These are phyloP conservation scores for Tulasnella calospora DNA, from an alignment of 768 basidiomycete genomes.

Conservation along the genomic window DNA sequence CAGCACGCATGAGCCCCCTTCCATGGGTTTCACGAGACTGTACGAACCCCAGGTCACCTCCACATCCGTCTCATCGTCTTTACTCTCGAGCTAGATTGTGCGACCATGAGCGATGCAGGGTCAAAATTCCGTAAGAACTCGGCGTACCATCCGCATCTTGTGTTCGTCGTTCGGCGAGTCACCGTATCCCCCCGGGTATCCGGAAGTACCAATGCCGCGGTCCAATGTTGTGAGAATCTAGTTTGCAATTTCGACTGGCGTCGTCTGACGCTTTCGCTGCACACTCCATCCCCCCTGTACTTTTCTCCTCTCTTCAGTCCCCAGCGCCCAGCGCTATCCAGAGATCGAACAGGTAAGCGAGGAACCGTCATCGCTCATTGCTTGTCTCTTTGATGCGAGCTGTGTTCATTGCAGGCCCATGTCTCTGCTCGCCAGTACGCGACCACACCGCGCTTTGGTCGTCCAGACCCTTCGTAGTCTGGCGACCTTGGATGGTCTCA, in stretches of 20 bases:
- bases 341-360: not conserved
- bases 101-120: not conserved
- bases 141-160: conserved; percentile 55
- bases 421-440: not conserved
- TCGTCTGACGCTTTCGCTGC: not conserved
- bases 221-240: not conserved
- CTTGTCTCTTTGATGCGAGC: not conserved
- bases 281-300: not conserved
- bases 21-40: not conserved
- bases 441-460: conserved; percentile 6
- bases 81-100: conserved; percentile 46
- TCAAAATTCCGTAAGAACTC: not conserved
- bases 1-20: not conserved
- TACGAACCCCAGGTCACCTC: conserved; percentile 81
- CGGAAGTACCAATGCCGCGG: not conserved
- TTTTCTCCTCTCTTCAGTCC: not conserved
- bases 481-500: conserved; percentile 43
- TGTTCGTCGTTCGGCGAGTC: conserved; percentile 27
- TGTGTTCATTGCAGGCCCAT: not conserved
- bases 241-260: conserved; percentile 5
- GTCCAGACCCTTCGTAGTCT: conserved; percentile 14
- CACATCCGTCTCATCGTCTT: conserved; percentile 65
- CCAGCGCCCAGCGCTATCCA: not conserved
- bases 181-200: not conserved
- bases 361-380: not conserved